These are phyloP conservation scores for Cetraspora pellucida DNA, from an alignment of 192 early-diverging fungal genomes.

Conservation along the genomic window DNA sequence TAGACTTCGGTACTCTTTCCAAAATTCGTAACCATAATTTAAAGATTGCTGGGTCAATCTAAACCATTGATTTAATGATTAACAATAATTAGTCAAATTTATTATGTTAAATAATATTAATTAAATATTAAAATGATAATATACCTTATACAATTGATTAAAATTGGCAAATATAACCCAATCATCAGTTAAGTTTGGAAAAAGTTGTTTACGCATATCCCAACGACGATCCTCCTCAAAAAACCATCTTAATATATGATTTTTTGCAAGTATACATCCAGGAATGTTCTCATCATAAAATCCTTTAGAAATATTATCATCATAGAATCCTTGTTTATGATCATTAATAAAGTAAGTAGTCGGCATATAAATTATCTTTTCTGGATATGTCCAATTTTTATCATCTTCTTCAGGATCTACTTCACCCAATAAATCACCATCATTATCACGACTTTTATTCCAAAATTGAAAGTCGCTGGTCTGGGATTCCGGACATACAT, in stretches of 20 bases:
- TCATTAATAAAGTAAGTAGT: constrained; percentile 94
- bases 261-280: constrained; percentile 35
- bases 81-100: too few relatives aligned
- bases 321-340: constrained; percentile 89
- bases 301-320: constrained; percentile 32
- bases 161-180: constrained; percentile 94
- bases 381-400: constrained; percentile 79
- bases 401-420: constrained; percentile 56
- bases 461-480: constrained; percentile 27
- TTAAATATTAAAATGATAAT: background rate
- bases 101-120: too few relatives aligned
- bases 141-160: constrained; percentile 92
- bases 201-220: constrained; percentile 84
- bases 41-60: constrained; percentile 88
- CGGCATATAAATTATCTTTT: constrained; percentile 91
- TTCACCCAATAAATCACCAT: constrained; percentile 35
- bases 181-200: constrained; percentile 79
- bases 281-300: constrained; percentile 56
- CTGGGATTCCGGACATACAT: constrained; percentile 66
- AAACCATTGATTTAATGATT: constrained; percentile 22
- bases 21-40: constrained; percentile 84
- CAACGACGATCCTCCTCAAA: constrained; percentile 78
- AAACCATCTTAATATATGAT: constrained; percentile 63
- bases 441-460: background rate
- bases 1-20: constrained; percentile 74